These are phyloP conservation scores for Picea abies DNA, from an alignment of 83 land plant genomes.

Conservation along the genomic window DNA sequence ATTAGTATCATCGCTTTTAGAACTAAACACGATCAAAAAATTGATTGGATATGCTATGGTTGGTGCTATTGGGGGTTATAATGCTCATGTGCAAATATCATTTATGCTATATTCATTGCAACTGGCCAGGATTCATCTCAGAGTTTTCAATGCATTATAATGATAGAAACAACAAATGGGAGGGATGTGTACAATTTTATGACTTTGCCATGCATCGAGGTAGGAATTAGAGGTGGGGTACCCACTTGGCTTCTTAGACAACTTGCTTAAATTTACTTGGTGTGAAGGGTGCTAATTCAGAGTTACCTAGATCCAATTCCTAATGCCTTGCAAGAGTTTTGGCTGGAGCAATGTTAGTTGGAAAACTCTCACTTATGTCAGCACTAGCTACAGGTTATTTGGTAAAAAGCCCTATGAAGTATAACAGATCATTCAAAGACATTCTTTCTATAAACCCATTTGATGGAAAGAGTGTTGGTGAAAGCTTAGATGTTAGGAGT, in stretches of 20 bases:
- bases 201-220: conserved; percentile 85
- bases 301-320: conserved; percentile 34
- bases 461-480: too few relatives aligned
- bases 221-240: neutral
- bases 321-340: conserved; percentile 31
- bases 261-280: conserved; percentile 42
- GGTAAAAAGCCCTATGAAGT: conserved; percentile 29
- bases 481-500: too few relatives aligned
- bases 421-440: conserved; percentile 20
- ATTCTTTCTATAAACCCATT: too few relatives aligned
- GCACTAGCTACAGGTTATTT: conserved; percentile 28
- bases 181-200: conserved; percentile 86
- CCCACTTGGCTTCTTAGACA: conserved; percentile 32
- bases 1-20: conserved; percentile 71
- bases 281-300: conserved; percentile 40
- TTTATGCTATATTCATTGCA: conserved; percentile 84
- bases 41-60: conserved; percentile 89
- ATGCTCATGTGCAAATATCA: conserved; percentile 90
- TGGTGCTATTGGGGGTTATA: conserved; percentile 90
- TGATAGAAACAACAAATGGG: conserved; percentile 86
- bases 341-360: conserved; percentile 31
- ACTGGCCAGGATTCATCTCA: conserved; percentile 96
- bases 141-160: conserved; percentile 89
- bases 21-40: conserved; percentile 89
- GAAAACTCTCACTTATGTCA: conserved; percentile 31